phyloP scores from a whole-genome alignment of 768 basidiomycete species.

The Neoboletus subvelutipes region DNA sequence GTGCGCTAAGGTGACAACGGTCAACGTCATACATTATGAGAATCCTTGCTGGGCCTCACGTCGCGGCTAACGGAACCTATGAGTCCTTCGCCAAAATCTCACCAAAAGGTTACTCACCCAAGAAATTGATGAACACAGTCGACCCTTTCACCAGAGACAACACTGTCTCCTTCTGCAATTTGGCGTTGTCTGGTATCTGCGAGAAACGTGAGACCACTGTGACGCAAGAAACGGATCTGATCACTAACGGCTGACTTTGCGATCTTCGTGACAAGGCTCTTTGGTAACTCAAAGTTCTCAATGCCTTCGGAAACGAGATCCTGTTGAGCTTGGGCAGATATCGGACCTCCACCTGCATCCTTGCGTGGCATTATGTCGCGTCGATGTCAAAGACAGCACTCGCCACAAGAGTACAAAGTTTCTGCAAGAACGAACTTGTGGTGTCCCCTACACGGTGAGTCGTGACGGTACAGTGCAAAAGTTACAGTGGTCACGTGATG shows the following conservation, averaged over 20 bases:
- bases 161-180: conserved; percentile 88
- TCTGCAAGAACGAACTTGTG: not conserved
- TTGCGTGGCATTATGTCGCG: conserved; percentile 63
- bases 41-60: conserved; percentile 36
- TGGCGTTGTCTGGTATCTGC: conserved; percentile 81
- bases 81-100: not conserved
- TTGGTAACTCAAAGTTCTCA: conserved; percentile 87
- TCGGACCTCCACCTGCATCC: conserved; percentile 51
- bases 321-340: conserved; percentile 76
- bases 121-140: conserved; percentile 93
- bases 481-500: conserved; percentile 11
- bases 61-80: conserved; percentile 38
- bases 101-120: conserved; percentile 51
- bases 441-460: no score
- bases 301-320: conserved; percentile 81
- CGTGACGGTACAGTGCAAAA: no score
- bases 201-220: not conserved
- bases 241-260: conserved; percentile 78
- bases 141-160: conserved; percentile 83
- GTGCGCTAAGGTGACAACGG: conserved; percentile 53
- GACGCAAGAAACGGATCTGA: not conserved
- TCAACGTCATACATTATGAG: conserved; percentile 6
- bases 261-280: conserved; percentile 77
- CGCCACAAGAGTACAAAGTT: no score
- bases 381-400: not conserved